Evolutionary conservation across 352 stramenopile genomes (phyloP).

Genomic region (Achlya hypogyna): DNA sequence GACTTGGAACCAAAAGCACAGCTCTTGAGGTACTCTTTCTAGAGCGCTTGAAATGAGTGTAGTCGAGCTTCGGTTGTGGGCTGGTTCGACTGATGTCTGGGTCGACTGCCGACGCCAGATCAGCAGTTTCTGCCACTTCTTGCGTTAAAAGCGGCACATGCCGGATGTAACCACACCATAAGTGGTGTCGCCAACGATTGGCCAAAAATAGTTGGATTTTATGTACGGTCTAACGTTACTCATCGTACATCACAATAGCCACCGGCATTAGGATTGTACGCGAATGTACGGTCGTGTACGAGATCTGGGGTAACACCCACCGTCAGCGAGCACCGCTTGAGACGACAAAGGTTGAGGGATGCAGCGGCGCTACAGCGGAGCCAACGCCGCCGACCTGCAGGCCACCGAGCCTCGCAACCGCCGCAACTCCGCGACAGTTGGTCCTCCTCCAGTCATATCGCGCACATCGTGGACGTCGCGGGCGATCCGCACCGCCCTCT

Average conservation of each 20-base stretch:
- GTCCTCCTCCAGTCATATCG: neutral
- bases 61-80: no score
- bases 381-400: neutral
- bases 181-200: neutral
- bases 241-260: no score
- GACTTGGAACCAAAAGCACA: no score
- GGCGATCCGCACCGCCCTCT: neutral
- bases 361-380: constrained; percentile 16
- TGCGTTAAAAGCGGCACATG: neutral
- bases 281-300: neutral
- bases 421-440: neutral
- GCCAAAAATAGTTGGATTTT: neutral
- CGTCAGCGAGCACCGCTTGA: neutral
- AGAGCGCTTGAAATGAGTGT: no score
- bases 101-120: no score
- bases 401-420: neutral
- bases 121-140: no score
- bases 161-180: neutral
- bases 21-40: no score
- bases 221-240: neutral
- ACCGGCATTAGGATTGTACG: no score
- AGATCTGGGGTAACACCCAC: neutral
- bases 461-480: neutral
- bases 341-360: neutral
- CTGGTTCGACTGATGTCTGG: no score